Conservation (phyloP, 2,329 filamentous ascomycete genomes). For the Trichoderma citrinoviride region DNA sequence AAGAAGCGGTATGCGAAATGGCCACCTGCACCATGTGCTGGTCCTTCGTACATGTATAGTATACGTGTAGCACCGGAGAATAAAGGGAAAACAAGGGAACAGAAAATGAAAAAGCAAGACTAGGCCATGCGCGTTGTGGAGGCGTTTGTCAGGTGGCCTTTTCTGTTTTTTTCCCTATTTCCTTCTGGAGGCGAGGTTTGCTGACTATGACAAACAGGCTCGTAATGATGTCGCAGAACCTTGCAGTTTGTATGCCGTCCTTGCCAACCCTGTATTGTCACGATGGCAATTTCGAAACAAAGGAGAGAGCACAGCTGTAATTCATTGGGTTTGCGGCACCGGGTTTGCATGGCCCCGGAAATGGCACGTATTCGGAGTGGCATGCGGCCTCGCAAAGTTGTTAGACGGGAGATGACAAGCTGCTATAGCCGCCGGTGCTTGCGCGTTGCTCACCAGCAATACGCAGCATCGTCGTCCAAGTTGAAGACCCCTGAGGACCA, state of each 20-base stretch:
- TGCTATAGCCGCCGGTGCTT: too few species aligned
- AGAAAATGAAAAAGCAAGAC: constrained; percentile 7
- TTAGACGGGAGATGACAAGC: too few species aligned
- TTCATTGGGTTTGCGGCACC: neutral
- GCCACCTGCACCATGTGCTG: constrained; percentile 1
- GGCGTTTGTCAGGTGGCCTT: constrained; percentile 20
- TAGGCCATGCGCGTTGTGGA: constrained; percentile 18
- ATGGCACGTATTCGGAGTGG: neutral
- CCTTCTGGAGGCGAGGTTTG: constrained; percentile 15
- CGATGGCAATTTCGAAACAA: constrained; percentile 16
- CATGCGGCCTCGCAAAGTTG: too few species aligned
- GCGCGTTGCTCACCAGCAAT: too few species aligned
- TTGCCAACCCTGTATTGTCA: constrained; percentile 17
- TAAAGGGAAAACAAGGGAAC: neutral
- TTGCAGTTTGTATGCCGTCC: constrained; percentile 1
- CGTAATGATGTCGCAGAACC: constrained; percentile 1
- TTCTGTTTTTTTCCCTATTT: neutral
- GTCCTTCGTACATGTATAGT: neutral
- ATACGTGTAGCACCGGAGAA: neutral
- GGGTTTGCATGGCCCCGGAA: neutral
- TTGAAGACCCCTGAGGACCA: too few species aligned
- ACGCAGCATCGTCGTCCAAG: too few species aligned
- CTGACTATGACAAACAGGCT: constrained; percentile 14
- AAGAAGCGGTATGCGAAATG: constrained; percentile 19
- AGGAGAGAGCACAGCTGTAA: neutral